Conservation (phyloP, 176 grass and related monocot genomes). For the Elymus sibiricus region DNA sequence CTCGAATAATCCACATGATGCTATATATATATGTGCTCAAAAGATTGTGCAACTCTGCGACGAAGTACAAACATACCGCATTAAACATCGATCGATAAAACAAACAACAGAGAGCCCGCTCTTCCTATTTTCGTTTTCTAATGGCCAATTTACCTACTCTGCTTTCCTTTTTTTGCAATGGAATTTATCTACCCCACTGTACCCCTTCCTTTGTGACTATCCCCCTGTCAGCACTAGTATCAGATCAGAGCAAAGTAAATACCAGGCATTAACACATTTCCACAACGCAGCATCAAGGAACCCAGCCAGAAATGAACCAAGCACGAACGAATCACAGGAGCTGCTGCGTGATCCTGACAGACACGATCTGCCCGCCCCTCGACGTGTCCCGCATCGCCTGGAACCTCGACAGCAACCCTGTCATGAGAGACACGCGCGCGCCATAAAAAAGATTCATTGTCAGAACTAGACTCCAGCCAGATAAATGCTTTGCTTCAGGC, state of each 20-base stretch:
- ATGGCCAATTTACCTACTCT: not conserved
- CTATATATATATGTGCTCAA: not conserved
- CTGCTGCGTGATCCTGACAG: slow-evolving; percentile 71
- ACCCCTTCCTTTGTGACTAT: slow-evolving; percentile 13
- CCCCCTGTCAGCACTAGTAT: slow-evolving; percentile 17
- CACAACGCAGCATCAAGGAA: not conserved
- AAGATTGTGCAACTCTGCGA: not conserved
- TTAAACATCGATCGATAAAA: slow-evolving; percentile 12
- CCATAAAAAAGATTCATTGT: not conserved
- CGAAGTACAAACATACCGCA: not conserved
- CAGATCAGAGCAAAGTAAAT: slow-evolving; percentile 10
- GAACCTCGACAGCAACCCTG: slow-evolving; percentile 66
- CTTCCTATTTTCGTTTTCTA: not conserved
- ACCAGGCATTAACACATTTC: slow-evolving; percentile 26
- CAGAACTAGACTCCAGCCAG: slow-evolving; percentile 13
- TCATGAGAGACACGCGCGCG: not conserved
- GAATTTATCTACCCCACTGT: slow-evolving; percentile 7
- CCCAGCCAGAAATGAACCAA: slow-evolving; percentile 23
- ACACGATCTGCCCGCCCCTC: slow-evolving; percentile 61
- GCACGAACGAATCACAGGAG: slow-evolving; percentile 43
- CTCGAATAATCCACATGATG: not conserved
- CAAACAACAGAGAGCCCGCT: slow-evolving; percentile 8
- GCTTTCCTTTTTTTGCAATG: too few relatives aligned
- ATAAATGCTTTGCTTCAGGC: not conserved
- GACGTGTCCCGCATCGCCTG: slow-evolving; percentile 57